Evolutionary conservation across 352 stramenopile species (phyloP).

Genomic region (Phytophthora foliorum): DNA sequence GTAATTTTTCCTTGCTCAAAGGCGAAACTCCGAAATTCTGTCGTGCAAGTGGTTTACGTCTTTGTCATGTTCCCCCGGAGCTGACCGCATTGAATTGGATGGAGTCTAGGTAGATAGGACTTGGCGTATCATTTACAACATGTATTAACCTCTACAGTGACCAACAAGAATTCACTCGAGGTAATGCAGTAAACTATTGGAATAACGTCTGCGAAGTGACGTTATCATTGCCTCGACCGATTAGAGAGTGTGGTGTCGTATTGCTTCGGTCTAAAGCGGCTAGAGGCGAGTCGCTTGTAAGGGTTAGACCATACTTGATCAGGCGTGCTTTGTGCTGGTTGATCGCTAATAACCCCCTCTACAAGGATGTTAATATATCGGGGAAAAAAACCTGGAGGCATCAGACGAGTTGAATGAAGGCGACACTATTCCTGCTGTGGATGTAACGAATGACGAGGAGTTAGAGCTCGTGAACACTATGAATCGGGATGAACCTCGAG

Average conservation of each 20-base stretch:
- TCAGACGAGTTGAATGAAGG: not conserved
- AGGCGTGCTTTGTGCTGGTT: slow-evolving; percentile 4
- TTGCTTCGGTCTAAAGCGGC: not conserved
- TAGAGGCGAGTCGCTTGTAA: not conserved
- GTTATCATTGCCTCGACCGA: not conserved
- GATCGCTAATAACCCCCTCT: slow-evolving; percentile 12
- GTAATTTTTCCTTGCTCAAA: slow-evolving; percentile 2
- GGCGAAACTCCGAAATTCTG: slow-evolving; percentile 14
- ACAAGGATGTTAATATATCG: slow-evolving; percentile 2
- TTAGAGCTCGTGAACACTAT: not conserved
- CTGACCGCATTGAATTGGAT: slow-evolving; percentile 15
- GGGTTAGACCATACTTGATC: slow-evolving; percentile 1
- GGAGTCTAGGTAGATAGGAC: slow-evolving; percentile 9
- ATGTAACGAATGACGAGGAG: not conserved
- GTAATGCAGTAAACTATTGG: slow-evolving; percentile 26
- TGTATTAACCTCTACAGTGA: slow-evolving; percentile 14
- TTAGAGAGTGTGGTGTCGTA: not conserved
- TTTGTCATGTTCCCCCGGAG: slow-evolving; percentile 1
- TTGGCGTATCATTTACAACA: slow-evolving; percentile 20
- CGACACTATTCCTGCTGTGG: not conserved
- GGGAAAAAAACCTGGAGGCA: slow-evolving; percentile 1
- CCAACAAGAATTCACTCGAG: slow-evolving; percentile 18
- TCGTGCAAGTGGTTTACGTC: slow-evolving; percentile 14
- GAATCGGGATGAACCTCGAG: not conserved
- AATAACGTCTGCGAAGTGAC: slow-evolving; percentile 1